Evolutionary conservation across 2,329 filamentous ascomycete genomes (phyloP).

Genomic region (Hymenoscyphus occultus): DNA sequence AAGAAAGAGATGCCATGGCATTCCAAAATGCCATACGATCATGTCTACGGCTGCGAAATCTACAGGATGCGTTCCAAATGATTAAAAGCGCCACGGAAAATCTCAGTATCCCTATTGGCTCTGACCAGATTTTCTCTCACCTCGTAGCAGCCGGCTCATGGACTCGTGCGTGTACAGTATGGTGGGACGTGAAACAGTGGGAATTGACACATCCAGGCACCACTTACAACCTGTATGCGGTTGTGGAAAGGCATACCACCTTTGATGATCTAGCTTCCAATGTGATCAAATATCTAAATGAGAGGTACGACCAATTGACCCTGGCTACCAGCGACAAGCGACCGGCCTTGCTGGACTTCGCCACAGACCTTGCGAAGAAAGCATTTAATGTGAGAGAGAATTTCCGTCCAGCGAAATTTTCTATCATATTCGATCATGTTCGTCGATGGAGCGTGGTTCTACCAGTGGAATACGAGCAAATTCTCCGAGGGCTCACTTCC

Average conservation of each 20-base stretch:
- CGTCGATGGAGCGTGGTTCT: slow-evolving; percentile 23
- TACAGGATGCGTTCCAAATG: slow-evolving; percentile 37
- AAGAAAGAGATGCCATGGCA: slow-evolving; percentile 40
- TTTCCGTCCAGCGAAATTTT: slow-evolving; percentile 16
- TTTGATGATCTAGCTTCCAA: slow-evolving; percentile 17
- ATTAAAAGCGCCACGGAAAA: slow-evolving; percentile 22
- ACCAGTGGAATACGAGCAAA: slow-evolving; percentile 21
- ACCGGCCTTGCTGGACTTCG: slow-evolving; percentile 20
- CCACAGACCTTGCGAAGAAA: slow-evolving; percentile 20
- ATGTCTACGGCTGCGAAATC: slow-evolving; percentile 41
- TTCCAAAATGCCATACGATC: slow-evolving; percentile 46
- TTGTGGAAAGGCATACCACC: slow-evolving; percentile 18
- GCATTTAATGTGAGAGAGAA: slow-evolving; percentile 19
- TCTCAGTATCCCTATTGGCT: slow-evolving; percentile 23
- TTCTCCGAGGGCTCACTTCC: slow-evolving; percentile 23
- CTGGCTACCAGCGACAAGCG: background rate
- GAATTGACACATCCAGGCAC: background rate
- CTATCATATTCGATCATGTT: slow-evolving; percentile 23
- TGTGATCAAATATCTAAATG: slow-evolving; percentile 22
- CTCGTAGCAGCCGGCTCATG: slow-evolving; percentile 26
- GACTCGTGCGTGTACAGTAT: slow-evolving; percentile 27
- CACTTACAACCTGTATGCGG: slow-evolving; percentile 20
- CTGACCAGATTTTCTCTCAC: slow-evolving; percentile 28
- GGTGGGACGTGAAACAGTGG: slow-evolving; percentile 20
- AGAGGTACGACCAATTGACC: slow-evolving; percentile 6